Conservation (phyloP, 495 filamentous ascomycete genomes). For the Aspergillus homomorphus region DNA sequence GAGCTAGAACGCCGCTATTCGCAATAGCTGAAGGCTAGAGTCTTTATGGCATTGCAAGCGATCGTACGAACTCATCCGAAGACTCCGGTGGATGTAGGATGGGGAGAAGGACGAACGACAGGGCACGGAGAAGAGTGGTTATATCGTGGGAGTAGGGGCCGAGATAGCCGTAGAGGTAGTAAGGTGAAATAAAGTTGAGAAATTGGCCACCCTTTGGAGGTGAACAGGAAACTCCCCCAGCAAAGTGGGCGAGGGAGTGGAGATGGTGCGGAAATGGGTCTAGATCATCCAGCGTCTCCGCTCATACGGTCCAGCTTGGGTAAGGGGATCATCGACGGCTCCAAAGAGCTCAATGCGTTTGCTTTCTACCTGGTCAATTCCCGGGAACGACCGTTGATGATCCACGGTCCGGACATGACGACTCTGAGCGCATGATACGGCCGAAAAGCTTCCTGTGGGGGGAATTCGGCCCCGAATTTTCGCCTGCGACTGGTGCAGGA, state of each 20-base stretch:
- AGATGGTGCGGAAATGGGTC: conserved; percentile 5
- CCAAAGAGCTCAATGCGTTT: not conserved
- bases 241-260: not conserved
- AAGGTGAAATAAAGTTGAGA: not conserved
- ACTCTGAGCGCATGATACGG: not conserved
- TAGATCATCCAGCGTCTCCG: conserved; percentile 8
- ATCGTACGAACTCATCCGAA: not conserved
- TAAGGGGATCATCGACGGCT: conserved; percentile 13
- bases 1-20: conserved; percentile 6
- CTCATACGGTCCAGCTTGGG: not conserved
- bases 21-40: not conserved
- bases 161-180: not conserved
- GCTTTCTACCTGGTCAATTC: not conserved
- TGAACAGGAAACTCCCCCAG: not conserved
- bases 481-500: not conserved
- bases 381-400: conserved; percentile 8
- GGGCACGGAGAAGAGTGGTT: not conserved
- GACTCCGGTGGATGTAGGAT: not conserved
- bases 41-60: conserved; percentile 14
- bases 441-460: not conserved
- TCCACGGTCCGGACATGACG: conserved; percentile 2
- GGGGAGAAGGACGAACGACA: not conserved
- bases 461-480: not conserved
- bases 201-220: not conserved
- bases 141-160: not conserved